Base-by-base conservation (phyloP, 2,329 filamentous ascomycete genomes). In the Colletotrichum higginsianum region DNA sequence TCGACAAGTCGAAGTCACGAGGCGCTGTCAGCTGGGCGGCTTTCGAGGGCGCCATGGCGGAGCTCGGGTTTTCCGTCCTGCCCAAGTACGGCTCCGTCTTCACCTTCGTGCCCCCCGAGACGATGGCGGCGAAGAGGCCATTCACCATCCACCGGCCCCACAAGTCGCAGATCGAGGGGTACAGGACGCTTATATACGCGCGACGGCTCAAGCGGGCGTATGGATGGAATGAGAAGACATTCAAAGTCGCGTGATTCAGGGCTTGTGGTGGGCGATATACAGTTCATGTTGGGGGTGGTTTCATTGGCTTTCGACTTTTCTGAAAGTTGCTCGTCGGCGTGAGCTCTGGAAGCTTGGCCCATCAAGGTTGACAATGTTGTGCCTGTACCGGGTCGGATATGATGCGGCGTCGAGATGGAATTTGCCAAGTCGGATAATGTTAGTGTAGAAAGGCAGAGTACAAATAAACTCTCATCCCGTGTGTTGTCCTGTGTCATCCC, bases 71-170 rank as follows among this genome's bases (percentile, higher is more conserved):
- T 71, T 82, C 81, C 0, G 76, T 86, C 2, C 12, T 80, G 2
- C 81, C 83, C 1, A 83, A 79, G 67, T 80, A 80, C 46, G 84
- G 84, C 3, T 86, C 84, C 0, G 79, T 84, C 2, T 85, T 81
- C 72, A 85, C 80, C 0, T 84, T 85, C 66, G 53, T 62, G 0
- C 82, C 82, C 0, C 78, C 82, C 0, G 74, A 77, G 21, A 69
- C 21, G 1, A 76, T 81, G 75, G 67, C 44, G 0, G 75, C 75
- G 8, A 73, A 77, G 12, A 77, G 72, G 60, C 74, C 81, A 5
- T 21, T 84, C 5, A 83, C 79, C 0, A 23, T 84, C 0, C 82
- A 84, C 56, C 77, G 82, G 0, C 83, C 83, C 2, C 81, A 84
- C 30, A 61, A 77, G 47, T 78, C 80, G 0, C 75, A 75, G 2